phyloP scores from a whole-genome alignment of 768 basidiomycete species.

The Suillus subalutaceus region DNA sequence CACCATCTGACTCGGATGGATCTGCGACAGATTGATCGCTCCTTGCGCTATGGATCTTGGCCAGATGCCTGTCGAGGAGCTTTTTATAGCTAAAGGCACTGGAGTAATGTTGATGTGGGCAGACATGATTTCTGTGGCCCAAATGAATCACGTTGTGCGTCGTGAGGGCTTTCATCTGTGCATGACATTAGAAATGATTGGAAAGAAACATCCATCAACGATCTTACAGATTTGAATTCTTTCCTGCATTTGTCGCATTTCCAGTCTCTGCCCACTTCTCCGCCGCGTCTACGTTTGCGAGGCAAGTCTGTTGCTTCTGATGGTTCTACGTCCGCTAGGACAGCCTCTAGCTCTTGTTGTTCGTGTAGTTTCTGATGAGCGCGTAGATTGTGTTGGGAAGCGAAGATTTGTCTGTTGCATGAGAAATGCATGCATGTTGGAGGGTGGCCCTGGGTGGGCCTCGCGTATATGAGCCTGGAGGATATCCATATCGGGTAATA shows the following conservation, averaged over 20 bases:
- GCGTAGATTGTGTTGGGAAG: conserved; percentile 29
- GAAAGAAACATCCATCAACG: neutral
- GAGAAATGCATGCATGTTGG: conserved; percentile 73
- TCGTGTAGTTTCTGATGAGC: conserved; percentile 84
- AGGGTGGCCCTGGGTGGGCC: conserved; percentile 81
- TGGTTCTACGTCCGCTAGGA: conserved; percentile 40
- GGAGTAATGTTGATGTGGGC: conserved; percentile 59
- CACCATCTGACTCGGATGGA: conserved; percentile 29
- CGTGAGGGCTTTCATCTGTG: conserved; percentile 75
- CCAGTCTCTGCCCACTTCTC: conserved; percentile 80
- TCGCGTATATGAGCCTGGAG: conserved; percentile 81
- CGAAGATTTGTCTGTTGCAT: conserved; percentile 69
- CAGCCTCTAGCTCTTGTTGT: conserved; percentile 60
- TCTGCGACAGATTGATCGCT: conserved; percentile 9
- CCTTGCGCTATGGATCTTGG: conserved; percentile 47
- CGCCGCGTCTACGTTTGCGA: conserved; percentile 61
- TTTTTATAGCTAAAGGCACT: conserved; percentile 84
- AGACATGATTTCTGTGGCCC: conserved; percentile 70
- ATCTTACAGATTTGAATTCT: conserved; percentile 83
- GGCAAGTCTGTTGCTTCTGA: conserved; percentile 28
- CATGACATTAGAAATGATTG: conserved; percentile 1
- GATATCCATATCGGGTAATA: conserved; percentile 87
- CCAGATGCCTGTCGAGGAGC: conserved; percentile 76
- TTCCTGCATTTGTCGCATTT: conserved; percentile 75
- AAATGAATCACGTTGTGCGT: conserved; percentile 77